These are phyloP conservation scores for Lyophyllum semitale DNA, from an alignment of 768 basidiomycete genomes.

Conservation along the genomic window DNA sequence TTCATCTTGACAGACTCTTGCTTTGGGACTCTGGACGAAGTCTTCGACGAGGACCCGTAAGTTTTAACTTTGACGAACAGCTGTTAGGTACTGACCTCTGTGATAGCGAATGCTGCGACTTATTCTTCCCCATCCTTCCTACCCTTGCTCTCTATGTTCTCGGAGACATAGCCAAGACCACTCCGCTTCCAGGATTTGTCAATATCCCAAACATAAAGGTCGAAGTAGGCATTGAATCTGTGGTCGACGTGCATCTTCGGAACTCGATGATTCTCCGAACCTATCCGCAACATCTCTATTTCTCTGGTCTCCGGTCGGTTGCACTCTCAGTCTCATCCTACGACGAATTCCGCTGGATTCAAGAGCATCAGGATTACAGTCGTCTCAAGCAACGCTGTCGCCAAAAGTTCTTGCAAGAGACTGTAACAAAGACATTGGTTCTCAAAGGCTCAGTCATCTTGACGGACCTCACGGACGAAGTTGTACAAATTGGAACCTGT, in stretches of 20 bases:
- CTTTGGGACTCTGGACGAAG: constrained; percentile 55
- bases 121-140: constrained; percentile 59
- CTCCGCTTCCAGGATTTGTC: constrained; percentile 10
- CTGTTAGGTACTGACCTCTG: background rate
- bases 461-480: constrained; percentile 58
- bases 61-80: background rate
- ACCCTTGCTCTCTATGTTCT: constrained; percentile 56
- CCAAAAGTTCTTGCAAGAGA: constrained; percentile 55
- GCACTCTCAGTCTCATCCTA: constrained; percentile 55
- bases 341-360: constrained; percentile 58
- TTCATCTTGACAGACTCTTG: constrained; percentile 56
- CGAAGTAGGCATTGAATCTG: constrained; percentile 51
- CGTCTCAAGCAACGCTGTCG: constrained; percentile 57
- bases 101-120: constrained; percentile 44
- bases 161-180: constrained; percentile 27
- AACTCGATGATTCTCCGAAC: constrained; percentile 60
- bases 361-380: constrained; percentile 56
- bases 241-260: constrained; percentile 59
- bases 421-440: constrained; percentile 55
- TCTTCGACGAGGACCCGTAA: constrained; percentile 42
- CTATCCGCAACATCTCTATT: constrained; percentile 50
- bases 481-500: constrained; percentile 44
- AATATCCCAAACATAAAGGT: constrained; percentile 33
- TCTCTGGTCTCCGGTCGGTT: constrained; percentile 53
- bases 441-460: constrained; percentile 51